Evolutionary conservation across 805 yeast species (phyloP).

Genomic region (Kregervanrija fluxuum): DNA sequence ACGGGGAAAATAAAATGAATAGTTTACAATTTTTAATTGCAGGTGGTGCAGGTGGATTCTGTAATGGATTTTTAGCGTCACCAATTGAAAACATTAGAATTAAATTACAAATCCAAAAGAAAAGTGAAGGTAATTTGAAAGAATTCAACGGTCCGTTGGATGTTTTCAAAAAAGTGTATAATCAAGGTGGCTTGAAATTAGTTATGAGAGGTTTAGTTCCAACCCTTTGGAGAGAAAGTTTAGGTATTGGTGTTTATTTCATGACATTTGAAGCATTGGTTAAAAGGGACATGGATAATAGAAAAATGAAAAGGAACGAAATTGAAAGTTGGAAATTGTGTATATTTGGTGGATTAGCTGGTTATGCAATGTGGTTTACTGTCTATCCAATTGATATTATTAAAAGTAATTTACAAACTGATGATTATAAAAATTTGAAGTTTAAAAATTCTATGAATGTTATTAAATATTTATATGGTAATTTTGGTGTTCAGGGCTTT

Average conservation of each 20-base stretch:
- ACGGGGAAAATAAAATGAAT: constrained; percentile 38
- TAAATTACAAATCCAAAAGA: constrained; percentile 82
- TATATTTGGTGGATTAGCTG: constrained; percentile 83
- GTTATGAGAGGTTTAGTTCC: constrained; percentile 79
- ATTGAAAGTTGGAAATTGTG: constrained; percentile 87
- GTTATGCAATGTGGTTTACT: constrained; percentile 81
- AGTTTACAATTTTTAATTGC: constrained; percentile 66
- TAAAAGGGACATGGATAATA: constrained; percentile 48
- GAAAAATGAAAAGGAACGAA: constrained; percentile 50
- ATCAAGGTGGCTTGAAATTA: constrained; percentile 40
- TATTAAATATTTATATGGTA: constrained; percentile 40
- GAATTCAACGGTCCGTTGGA: constrained; percentile 67
- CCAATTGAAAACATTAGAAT: constrained; percentile 96
- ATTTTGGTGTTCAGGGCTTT: constrained; percentile 70
- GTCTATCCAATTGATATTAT: constrained; percentile 87
- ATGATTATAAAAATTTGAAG: constrained; percentile 49
- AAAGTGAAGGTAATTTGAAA: constrained; percentile 28
- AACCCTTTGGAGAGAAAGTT: constrained; percentile 74
- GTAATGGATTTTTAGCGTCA: constrained; percentile 81
- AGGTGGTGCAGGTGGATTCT: constrained; percentile 90
- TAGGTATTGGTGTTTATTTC: constrained; percentile 87
- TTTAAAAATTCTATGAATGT: constrained; percentile 58
- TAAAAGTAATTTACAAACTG: constrained; percentile 83
- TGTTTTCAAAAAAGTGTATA: constrained; percentile 51
- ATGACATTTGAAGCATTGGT: constrained; percentile 86